phyloP scores from a whole-genome alignment of 768 basidiomycete genomes.

The Macrolepiota dolichaula region DNA sequence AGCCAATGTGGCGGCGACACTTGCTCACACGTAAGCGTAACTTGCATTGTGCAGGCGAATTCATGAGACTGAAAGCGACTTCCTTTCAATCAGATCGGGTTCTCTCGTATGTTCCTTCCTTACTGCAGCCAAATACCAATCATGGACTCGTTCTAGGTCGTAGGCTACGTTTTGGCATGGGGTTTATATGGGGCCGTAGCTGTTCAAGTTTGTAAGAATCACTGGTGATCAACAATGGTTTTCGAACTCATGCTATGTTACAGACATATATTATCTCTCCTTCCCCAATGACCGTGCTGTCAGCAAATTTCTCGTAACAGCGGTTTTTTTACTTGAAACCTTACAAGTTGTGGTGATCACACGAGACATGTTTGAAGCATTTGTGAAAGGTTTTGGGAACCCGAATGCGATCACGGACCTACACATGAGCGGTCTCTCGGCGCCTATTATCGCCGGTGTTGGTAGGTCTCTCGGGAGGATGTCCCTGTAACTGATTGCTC shows the following conservation, averaged over 20 bases:
- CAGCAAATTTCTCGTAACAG: conserved; percentile 15
- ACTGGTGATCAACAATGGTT: neutral
- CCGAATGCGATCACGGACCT: conserved; percentile 12
- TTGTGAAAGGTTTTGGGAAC: conserved; percentile 17
- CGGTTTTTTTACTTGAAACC: conserved; percentile 17
- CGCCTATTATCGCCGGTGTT: conserved; percentile 16
- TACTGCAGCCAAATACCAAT: neutral
- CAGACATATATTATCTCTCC: conserved; percentile 34
- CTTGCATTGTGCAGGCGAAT: neutral
- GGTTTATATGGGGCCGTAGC: conserved; percentile 25
- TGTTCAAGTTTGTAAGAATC: conserved; percentile 29
- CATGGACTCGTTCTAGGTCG: conserved; percentile 16
- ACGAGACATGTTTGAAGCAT: conserved; percentile 16
- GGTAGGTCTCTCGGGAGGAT: conserved; percentile 4
- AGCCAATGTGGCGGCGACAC: neutral
- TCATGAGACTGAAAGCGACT: neutral
- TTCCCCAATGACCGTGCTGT: conserved; percentile 22
- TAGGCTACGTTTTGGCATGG: conserved; percentile 28
- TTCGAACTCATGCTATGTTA: neutral
- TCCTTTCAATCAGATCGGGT: neutral
- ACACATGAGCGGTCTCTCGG: conserved; percentile 16
- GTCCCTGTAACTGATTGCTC: neutral
- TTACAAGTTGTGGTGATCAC: conserved; percentile 18
- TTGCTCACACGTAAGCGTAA: neutral
- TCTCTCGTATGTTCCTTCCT: neutral